A percentile compares a stretch with the other conserved stretches of the same genome.
Conservation (phyloP, 805 yeast genomes). For the Isabelozyma rhagii region DNA sequence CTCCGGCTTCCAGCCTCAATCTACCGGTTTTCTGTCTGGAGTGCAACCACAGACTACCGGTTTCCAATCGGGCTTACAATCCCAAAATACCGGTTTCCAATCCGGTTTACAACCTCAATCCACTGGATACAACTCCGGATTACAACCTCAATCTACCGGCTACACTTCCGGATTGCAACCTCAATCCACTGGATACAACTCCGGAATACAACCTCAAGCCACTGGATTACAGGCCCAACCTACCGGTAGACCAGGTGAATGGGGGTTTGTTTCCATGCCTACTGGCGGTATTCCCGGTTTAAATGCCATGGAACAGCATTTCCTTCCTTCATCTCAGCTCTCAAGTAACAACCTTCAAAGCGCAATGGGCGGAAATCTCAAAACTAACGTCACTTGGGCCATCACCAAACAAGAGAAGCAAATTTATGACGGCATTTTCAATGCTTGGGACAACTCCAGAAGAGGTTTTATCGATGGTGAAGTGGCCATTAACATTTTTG, state of each 20-base stretch:
- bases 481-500: conserved; percentile 80
- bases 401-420: conserved; percentile 85
- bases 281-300: conserved; percentile 71
- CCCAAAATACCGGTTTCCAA: conserved; percentile 38
- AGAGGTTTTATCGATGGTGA: conserved; percentile 75
- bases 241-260: conserved; percentile 72
- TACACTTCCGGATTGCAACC: conserved; percentile 25
- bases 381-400: conserved; percentile 68
- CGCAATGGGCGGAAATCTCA: conserved; percentile 41
- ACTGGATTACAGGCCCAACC: conserved; percentile 45
- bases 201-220: conserved; percentile 20
- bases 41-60: conserved; percentile 29
- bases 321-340: conserved; percentile 51
- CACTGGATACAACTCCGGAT: neutral
- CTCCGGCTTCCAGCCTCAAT: conserved; percentile 25
- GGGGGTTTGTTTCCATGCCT: conserved; percentile 73
- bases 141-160: conserved; percentile 41
- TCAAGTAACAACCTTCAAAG: conserved; percentile 37
- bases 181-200: conserved; percentile 18
- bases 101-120: conserved; percentile 4
- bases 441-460: conserved; percentile 73
- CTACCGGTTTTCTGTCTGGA: conserved; percentile 23
- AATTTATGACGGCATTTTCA: conserved; percentile 82
- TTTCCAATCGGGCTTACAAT: conserved; percentile 33
- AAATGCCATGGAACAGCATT: conserved; percentile 63